These are phyloP conservation scores for Durotheca rogersii DNA, from an alignment of 495 filamentous ascomycete species.

Conservation along the genomic window DNA sequence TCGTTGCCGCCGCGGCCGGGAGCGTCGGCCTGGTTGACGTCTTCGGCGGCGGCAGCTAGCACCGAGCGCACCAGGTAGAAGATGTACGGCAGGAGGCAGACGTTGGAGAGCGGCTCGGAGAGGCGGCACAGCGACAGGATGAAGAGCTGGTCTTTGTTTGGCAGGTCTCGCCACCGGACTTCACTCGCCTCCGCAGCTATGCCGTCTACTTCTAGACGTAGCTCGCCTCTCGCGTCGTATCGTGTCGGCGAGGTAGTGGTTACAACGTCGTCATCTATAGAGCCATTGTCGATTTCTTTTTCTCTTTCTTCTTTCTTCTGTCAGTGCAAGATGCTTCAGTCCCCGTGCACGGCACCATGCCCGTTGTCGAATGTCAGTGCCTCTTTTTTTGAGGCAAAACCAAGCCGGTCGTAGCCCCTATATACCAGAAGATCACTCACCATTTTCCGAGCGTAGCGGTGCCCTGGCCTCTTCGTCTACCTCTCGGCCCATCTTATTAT, in stretches of 20 bases:
- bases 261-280: constrained; percentile 8
- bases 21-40: constrained; percentile 17
- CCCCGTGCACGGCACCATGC: no score
- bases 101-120: constrained; percentile 54
- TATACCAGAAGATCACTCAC: constrained; percentile 8
- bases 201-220: neutral
- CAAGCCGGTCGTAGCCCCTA: no score
- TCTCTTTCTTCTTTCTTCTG: neutral
- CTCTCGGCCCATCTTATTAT: constrained; percentile 19
- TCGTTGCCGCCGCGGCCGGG: constrained; percentile 33
- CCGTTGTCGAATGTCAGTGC: no score
- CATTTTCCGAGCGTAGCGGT: constrained; percentile 13
- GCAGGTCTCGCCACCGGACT: constrained; percentile 44
- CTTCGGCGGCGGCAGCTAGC: constrained; percentile 3
- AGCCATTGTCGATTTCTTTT: constrained; percentile 1
- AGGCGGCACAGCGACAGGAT: constrained; percentile 54
- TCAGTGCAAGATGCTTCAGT: no score
- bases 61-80: constrained; percentile 60
- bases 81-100: constrained; percentile 55
- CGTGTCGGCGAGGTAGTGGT: neutral
- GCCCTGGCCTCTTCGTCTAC: constrained; percentile 1
- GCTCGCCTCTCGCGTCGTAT: constrained; percentile 3
- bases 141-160: constrained; percentile 53
- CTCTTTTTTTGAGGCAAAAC: no score
- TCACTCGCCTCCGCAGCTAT: constrained; percentile 1